Evolutionary conservation across 2,329 filamentous ascomycete genomes (phyloP), one percentile per base, ranked within the genome.

Genomic region (Rutstroemia sp.): DNA sequence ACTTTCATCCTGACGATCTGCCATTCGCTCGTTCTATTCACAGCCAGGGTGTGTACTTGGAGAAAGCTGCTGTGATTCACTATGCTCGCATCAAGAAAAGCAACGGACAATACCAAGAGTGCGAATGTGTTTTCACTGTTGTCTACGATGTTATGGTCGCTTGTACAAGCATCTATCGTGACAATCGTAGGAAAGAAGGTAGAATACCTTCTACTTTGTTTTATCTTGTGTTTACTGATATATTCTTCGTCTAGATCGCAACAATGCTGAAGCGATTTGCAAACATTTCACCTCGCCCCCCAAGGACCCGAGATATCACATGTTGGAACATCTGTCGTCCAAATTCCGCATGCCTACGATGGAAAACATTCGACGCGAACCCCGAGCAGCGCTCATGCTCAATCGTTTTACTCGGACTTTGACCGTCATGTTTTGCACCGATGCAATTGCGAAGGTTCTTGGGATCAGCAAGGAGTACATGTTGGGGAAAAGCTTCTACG

Each of bases 61-160:
- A 95, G 74, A 94, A 91, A 70, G 90, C 90, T 16, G 89, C 90
- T 4, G 88, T 92, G 18, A 77, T 95, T 58, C 85, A 89, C 59
- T 95, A 95, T 74, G 88, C 85, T 59, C 81, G 83, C 38, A 81
- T 95, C 60, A 79, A 78, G 65, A 82, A 87, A 56, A 83, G 79
- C 47, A 75, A 86, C 65, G 88, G 87, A 6, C 14, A 6, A 23
- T 95, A 87, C 84, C 75, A 92, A 41, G 83, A 82, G 60, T 94
- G 89, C 72, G 90, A 95, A 72, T 94, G 89, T 71, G 91, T 90
- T 71, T 95, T 95, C 70, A 94, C 90, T 5, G 79, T 95, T 44
- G 90, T 95, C 45, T 88, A 95, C 70, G 87, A 95, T 77, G 88
- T 94, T 21, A 77, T 95, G 71, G 88, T 95, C 49, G 89, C 88